Evolutionary conservation across 2,329 filamentous ascomycete species (phyloP).

Genomic region (Podosphaera leucotricha): DNA sequence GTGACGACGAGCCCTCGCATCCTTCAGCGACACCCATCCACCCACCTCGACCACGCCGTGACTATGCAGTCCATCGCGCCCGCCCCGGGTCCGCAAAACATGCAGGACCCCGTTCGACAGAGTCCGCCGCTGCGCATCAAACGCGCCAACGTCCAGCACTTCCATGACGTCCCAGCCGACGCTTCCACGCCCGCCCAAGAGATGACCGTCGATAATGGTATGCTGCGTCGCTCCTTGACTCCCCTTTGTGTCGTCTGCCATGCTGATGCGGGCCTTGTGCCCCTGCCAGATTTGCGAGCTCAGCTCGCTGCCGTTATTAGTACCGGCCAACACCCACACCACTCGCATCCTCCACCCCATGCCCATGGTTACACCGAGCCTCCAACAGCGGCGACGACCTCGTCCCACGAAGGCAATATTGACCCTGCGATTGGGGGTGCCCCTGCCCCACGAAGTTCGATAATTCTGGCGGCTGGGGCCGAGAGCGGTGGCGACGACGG

Average conservation of each 20-base stretch:
- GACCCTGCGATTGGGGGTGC: constrained; percentile 16
- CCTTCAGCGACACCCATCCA: background rate
- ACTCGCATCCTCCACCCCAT: constrained; percentile 7
- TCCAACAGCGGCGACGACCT: constrained; percentile 12
- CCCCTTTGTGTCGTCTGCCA: constrained; percentile 3
- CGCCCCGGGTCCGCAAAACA: constrained; percentile 11
- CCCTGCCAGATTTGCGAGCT: constrained; percentile 15
- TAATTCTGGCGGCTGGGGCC: constrained; percentile 14
- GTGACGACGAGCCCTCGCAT: background rate
- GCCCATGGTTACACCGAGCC: constrained; percentile 15
- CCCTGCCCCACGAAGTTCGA: constrained; percentile 4
- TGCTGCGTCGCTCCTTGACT: constrained; percentile 2
- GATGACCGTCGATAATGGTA: constrained; percentile 12
- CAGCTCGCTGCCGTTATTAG: constrained; percentile 16
- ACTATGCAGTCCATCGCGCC: constrained; percentile 15
- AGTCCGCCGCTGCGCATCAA: constrained; percentile 1
- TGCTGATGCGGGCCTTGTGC: constrained; percentile 6
- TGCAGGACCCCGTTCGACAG: constrained; percentile 12
- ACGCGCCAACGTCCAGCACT: constrained; percentile 2
- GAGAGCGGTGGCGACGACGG: constrained; percentile 14
- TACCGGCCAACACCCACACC: constrained; percentile 3
- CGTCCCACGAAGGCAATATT: constrained; percentile 16
- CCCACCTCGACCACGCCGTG: constrained; percentile 9
- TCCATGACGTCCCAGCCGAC: constrained; percentile 7
- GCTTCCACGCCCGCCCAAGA: constrained; percentile 13